Evolutionary conservation across 345 rosid genomes (phyloP), one percentile per base, ranked within the genome.

Genomic region (Pelargonium nanum): DNA sequence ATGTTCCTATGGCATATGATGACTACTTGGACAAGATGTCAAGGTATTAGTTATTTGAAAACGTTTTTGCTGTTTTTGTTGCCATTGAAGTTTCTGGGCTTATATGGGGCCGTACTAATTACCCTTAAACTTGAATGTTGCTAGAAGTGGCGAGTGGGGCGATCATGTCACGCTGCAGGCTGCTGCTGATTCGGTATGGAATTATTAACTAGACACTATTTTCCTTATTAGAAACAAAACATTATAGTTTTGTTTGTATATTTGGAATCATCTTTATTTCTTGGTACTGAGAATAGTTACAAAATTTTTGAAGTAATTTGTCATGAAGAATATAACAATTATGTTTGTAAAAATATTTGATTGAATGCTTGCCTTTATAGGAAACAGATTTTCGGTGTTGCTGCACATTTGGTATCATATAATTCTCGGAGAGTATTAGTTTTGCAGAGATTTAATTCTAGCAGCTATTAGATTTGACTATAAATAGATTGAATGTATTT

Each of bases 1-100:
- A 81, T 81, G 89, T 86, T 72, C 89, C 93, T 1, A 86, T 86
- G 93, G 87, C 74, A 6, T 86, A 74, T 73, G 77, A 48, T 17
- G 85, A 86, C 52, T 86, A 81, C 73, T 71, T 86, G 71, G 72
- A 76, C 78, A 70, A 74, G 74, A 86, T 86, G 89, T 71, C 77
- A 65, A 66, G 65, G 89, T 86, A 62, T 32, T n/a, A n/a, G n/a
- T n/a, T n/a, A 19, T 22, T 55, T 55, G 65, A 54, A 54, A 24
- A 19, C 26, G 10, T 55, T 52, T 66, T 55, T 57, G 25, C 34
- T 53, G 32, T 40, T 24, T 65, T 62, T 21, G 56, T 25, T 30
- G 32, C 58, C 65, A 26, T 19, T 62, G 40, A 19, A 0, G 25
- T 58, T 44, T 45, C 22, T 22, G 55, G 22, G 45, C 30, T 24